phyloP scores from a whole-genome alignment of 2,329 filamentous ascomycete species.

The Magnaporthiopsis rhizophila region DNA sequence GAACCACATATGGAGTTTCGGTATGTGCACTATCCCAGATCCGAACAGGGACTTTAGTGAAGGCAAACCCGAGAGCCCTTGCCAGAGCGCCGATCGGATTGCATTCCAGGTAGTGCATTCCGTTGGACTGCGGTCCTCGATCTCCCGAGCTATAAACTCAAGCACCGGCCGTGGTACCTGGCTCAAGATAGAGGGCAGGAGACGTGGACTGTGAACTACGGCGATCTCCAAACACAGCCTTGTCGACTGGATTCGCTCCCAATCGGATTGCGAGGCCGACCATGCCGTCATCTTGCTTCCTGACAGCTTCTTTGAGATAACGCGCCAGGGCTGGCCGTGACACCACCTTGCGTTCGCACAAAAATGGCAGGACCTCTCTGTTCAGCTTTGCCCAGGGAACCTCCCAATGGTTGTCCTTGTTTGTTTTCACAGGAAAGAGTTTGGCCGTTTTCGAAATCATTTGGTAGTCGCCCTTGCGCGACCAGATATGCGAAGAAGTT shows the following conservation, averaged over 20 bases:
- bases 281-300: not conserved
- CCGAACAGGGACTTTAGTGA: not conserved
- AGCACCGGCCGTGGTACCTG: not conserved
- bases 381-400: not conserved
- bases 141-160: not conserved
- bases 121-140: accelerated
- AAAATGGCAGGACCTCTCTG: not conserved
- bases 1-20: not conserved
- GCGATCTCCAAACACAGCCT: accelerated
- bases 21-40: not conserved
- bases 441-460: not conserved
- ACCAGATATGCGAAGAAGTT: not conserved
- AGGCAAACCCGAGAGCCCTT: not conserved
- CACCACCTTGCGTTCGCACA: no score
- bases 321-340: no score
- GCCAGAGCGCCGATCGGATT: not conserved
- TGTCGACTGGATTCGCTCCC: not conserved
- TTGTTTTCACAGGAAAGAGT: not conserved
- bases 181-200: not conserved
- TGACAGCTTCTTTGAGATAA: not conserved
- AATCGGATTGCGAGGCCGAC: not conserved
- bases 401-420: not conserved
- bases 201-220: not conserved
- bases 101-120: not conserved
- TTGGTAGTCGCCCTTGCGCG: not conserved